Conservation (phyloP, 805 yeast genomes). For the Yamadazyma sp. region DNA sequence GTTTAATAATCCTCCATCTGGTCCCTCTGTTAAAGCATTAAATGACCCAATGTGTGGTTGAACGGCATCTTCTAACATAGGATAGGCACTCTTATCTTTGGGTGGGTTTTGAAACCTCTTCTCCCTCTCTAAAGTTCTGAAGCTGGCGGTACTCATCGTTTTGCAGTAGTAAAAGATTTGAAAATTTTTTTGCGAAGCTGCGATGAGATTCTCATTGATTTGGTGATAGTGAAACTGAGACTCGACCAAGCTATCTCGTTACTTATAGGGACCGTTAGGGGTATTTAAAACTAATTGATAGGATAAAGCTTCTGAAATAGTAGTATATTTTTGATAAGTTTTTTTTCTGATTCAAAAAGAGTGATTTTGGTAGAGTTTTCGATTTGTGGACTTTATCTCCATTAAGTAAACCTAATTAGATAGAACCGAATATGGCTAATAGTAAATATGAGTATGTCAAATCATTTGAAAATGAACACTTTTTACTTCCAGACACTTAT, state of each 20-base stretch:
- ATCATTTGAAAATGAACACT: slow-evolving; percentile 70
- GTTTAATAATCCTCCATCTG: slow-evolving; percentile 80
- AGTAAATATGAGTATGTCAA: slow-evolving; percentile 86
- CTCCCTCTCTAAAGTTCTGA: slow-evolving; percentile 86
- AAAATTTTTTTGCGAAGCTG: not conserved
- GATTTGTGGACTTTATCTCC: no score
- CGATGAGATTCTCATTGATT: no score
- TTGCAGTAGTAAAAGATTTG: not conserved
- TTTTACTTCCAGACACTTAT: slow-evolving; percentile 73
- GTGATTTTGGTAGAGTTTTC: no score
- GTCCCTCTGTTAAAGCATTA: slow-evolving; percentile 89
- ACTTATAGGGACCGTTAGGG: no score
- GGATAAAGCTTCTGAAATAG: no score
- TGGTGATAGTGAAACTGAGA: no score
- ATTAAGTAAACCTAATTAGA: no score
- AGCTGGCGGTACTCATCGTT: slow-evolving; percentile 48
- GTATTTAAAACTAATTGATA: no score
- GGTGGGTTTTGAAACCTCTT: slow-evolving; percentile 85
- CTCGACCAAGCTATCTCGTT: no score
- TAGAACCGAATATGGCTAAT: slow-evolving; percentile 60
- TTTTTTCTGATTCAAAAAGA: no score
- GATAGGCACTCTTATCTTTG: slow-evolving; percentile 76
- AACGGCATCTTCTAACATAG: slow-evolving; percentile 83
- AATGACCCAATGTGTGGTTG: slow-evolving; percentile 95
- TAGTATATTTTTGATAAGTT: no score